Percentiles rank a stretch among this genome's conserved stretches.
These are phyloP conservation scores for Phytophthora sansomeana DNA, from an alignment of 352 stramenopile genomes.

Conservation along the genomic window DNA sequence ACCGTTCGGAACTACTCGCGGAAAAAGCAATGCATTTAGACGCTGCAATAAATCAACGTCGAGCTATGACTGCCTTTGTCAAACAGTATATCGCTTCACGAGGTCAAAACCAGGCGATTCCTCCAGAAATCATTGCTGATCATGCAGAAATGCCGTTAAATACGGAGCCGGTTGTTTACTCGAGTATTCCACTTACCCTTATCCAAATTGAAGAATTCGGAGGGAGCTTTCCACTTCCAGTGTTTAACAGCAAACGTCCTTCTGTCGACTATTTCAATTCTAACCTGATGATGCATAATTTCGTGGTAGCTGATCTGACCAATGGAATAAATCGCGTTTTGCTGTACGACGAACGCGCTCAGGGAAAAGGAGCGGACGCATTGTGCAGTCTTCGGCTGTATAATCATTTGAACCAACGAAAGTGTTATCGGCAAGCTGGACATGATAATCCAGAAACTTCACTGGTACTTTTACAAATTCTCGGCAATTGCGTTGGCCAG, in stretches of 20 bases:
- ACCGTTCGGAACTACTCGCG: not conserved
- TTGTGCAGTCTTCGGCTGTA: slow-evolving; percentile 6
- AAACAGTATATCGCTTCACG: not conserved
- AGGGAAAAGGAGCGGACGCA: slow-evolving; percentile 4
- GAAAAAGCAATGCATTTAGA: slow-evolving; percentile 10
- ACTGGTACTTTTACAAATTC: not conserved
- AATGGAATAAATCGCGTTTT: slow-evolving; percentile 12
- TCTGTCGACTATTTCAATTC: slow-evolving; percentile 23
- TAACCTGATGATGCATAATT: slow-evolving; percentile 19
- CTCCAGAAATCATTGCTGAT: not conserved
- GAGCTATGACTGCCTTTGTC: slow-evolving; percentile 1
- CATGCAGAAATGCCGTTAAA: not conserved
- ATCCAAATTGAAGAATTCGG: slow-evolving; percentile 22
- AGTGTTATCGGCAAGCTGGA: not conserved
- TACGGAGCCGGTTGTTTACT: not conserved
- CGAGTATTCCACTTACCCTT: not conserved
- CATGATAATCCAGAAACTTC: not conserved
- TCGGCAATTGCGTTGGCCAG: slow-evolving; percentile 17
- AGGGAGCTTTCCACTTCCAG: slow-evolving; percentile 7
- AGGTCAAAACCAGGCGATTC: not conserved
- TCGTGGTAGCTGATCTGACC: slow-evolving; percentile 11
- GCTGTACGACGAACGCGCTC: slow-evolving; percentile 10
- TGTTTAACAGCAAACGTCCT: not conserved
- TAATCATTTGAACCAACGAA: slow-evolving; percentile 1
- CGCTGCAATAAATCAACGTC: not conserved